phyloP scores from a whole-genome alignment of 352 stramenopile genomes.

The Globisporangium solare region DNA sequence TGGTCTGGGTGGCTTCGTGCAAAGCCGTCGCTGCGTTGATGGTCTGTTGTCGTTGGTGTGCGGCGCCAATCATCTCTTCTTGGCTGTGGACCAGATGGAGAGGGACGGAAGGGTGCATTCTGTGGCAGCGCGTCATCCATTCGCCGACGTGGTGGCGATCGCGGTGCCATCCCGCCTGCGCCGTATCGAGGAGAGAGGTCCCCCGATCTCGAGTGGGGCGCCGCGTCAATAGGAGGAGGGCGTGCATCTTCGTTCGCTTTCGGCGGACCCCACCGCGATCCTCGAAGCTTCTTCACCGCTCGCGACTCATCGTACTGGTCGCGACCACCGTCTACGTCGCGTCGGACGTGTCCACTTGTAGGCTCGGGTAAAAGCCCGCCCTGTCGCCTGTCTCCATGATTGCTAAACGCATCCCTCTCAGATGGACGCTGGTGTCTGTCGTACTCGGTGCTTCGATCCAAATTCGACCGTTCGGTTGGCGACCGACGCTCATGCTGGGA shows the following conservation, averaged over 20 bases:
- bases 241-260: conserved; percentile 33
- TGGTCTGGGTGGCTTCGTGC: not conserved
- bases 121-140: conserved; percentile 1
- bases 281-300: conserved; percentile 52
- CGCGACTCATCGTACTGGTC: conserved; percentile 33
- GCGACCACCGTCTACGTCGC: conserved; percentile 21
- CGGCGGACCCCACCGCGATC: conserved; percentile 66
- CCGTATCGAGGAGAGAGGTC: not conserved
- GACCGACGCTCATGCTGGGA: not conserved
- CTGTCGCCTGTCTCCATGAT: conserved; percentile 6
- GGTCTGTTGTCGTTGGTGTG: not conserved
- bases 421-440: not conserved
- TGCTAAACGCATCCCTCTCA: conserved; percentile 1
- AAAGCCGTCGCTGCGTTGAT: not conserved
- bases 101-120: not conserved
- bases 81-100: not conserved
- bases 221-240: conserved; percentile 47
- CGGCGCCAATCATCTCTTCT: not conserved
- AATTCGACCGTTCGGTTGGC: not conserved
- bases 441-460: conserved; percentile 1
- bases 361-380: conserved; percentile 10
- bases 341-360: conserved; percentile 18
- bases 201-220: conserved; percentile 3
- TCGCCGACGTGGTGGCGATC: conserved; percentile 11
- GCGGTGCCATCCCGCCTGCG: not conserved